Conservation (phyloP, 441 rosid genomes). For the Erysimum cheiri region DNA sequence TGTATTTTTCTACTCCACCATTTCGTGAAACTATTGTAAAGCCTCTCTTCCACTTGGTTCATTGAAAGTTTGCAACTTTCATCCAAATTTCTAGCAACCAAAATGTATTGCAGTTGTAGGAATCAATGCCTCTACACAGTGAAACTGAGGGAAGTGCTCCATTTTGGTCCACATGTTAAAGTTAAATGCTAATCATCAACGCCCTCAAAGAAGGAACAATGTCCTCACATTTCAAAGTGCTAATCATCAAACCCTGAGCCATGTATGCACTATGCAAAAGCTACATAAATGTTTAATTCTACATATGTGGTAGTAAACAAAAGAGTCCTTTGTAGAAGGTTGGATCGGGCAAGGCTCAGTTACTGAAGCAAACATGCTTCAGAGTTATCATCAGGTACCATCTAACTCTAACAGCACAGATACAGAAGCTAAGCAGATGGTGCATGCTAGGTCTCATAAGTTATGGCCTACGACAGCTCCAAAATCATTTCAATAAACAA, state of each 20-base stretch:
- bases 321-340: conserved; percentile 3
- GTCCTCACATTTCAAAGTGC: not conserved
- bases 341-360: not conserved
- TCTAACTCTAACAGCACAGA: conserved; percentile 1
- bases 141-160: conserved; percentile 7
- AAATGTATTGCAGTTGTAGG: not conserved
- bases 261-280: not conserved
- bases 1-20: not conserved
- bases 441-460: not conserved
- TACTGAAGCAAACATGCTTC: conserved; percentile 8
- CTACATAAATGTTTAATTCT: not conserved
- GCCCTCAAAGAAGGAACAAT: conserved; percentile 14
- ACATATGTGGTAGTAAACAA: conserved; percentile 6
- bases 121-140: conserved; percentile 1
- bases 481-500: conserved; percentile 11
- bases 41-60: conserved; percentile 19
- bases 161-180: not conserved
- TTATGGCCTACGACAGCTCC: not conserved
- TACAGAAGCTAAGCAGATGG: conserved; percentile 8
- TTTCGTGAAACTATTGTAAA: not conserved
- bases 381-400: conserved; percentile 7
- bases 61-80: not conserved
- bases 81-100: too few relatives aligned
- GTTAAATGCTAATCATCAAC: not conserved
- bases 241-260: not conserved